These are phyloP conservation scores for Pythium phragmitis DNA, from an alignment of 352 stramenopile species.

Conservation along the genomic window DNA sequence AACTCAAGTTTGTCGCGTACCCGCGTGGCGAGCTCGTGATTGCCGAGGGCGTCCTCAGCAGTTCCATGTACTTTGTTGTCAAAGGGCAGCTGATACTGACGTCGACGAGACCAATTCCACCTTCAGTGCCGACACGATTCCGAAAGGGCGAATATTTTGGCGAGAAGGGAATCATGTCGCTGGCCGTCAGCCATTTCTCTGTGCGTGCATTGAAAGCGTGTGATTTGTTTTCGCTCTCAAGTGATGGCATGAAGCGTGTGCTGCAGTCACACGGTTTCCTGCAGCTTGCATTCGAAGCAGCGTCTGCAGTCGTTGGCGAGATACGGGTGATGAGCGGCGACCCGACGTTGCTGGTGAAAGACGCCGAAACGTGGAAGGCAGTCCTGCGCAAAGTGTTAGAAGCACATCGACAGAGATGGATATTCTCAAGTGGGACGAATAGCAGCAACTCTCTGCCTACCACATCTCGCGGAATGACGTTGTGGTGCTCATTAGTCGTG, in stretches of 20 bases:
- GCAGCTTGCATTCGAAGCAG: slow-evolving; percentile 11
- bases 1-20: slow-evolving; percentile 53
- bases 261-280: slow-evolving; percentile 23
- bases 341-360: background rate
- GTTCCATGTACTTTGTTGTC: slow-evolving; percentile 62
- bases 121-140: slow-evolving; percentile 15
- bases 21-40: slow-evolving; percentile 46
- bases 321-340: slow-evolving; percentile 7
- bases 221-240: slow-evolving; percentile 49
- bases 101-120: slow-evolving; percentile 2
- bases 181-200: slow-evolving; percentile 43
- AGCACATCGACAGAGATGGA: slow-evolving; percentile 13
- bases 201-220: slow-evolving; percentile 48
- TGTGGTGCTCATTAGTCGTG: slow-evolving; percentile 25
- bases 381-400: slow-evolving; percentile 2
- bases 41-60: slow-evolving; percentile 42
- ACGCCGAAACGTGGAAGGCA: slow-evolving; percentile 15
- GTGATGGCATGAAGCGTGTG: slow-evolving; percentile 21
- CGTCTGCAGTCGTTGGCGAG: slow-evolving; percentile 14
- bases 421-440: background rate
- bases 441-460: background rate
- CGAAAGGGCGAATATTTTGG: slow-evolving; percentile 49
- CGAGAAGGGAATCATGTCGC: slow-evolving; percentile 40
- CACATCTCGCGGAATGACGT: slow-evolving; percentile 3
- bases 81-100: slow-evolving; percentile 35